Evolutionary conservation across 441 rosid species (phyloP), one percentile per base, ranked within the genome.

Genomic region (Theobroma grandiflorum): DNA sequence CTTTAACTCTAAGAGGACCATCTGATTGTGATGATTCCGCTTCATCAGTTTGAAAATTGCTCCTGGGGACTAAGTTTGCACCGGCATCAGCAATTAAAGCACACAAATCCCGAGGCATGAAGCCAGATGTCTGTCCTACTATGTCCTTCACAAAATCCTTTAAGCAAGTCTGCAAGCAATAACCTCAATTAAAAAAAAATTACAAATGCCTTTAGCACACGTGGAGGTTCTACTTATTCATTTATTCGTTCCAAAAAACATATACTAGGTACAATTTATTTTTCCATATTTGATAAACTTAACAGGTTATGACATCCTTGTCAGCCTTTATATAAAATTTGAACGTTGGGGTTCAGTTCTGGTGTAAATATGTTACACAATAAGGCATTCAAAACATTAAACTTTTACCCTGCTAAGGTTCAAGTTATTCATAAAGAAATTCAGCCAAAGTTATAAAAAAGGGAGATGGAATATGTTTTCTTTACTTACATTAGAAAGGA

Each of bases 31-130:
- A 66, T 42, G 81, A 43, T 75, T 85, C 89, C 55, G 81, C 62
- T 74, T 89, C 81, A 47, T 84, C 84, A 40, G 65, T 81, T 79
- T 72, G 84, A 9, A 84, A 79, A 85, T 86, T 86, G 59, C 79
- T 84, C 83, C 78, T 87, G 37, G 82, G 75, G 78, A 91, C 79
- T 81, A 95, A 82, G 88, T 86, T 92, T 73, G 93, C 95, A 45
- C 96, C 95, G 79, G 94, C 90, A 88, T 97, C 99, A 43, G 99
- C 99, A 80, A 94, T 83, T 80, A 97, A 88, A 75, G 99, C 99
- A 14, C 74, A 80, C 82, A 97, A 82, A 86, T 97, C 99, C 74
- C 96, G 91, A 43, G 98, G 98, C 87, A 92, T 85, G 91, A 92
- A 95, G 74, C 98, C 99, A 77, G 98, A 95, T 26, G 97, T 95